Evolutionary conservation across 2,329 filamentous ascomycete genomes (phyloP).

Genomic region (Arthrobotrys pseudoclavata): DNA sequence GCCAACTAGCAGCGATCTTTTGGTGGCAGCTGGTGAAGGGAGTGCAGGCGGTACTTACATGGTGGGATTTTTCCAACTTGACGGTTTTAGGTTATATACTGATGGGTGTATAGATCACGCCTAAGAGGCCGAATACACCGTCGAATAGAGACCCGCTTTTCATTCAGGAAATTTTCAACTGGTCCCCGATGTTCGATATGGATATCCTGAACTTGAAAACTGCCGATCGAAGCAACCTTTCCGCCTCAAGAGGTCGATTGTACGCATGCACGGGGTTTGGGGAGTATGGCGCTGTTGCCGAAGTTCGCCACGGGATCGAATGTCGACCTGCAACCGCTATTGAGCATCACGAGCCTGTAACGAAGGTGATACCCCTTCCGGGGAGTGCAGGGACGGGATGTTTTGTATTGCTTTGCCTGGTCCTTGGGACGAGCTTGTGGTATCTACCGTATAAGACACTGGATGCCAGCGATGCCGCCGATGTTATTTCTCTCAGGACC

Average conservation of each 20-base stretch:
- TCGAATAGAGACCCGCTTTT: constrained; percentile 69
- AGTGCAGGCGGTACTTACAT: constrained; percentile 83
- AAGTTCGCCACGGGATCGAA: constrained; percentile 78
- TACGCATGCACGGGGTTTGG: constrained; percentile 78
- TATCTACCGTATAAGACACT: constrained; percentile 43
- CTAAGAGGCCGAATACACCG: constrained; percentile 31
- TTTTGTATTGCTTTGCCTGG: constrained; percentile 38
- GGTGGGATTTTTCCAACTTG: constrained; percentile 66
- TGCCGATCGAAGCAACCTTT: constrained; percentile 60
- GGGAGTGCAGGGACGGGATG: constrained; percentile 36
- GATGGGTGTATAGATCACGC: constrained; percentile 34
- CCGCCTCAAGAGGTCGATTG: constrained; percentile 66
- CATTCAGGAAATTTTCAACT: constrained; percentile 68
- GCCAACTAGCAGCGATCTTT: constrained; percentile 75
- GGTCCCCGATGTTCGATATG: constrained; percentile 71
- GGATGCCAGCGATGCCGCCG: constrained; percentile 42
- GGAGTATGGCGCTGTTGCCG: constrained; percentile 74
- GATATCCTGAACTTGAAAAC: constrained; percentile 65
- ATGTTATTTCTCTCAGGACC: constrained; percentile 37
- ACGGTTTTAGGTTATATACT: not conserved
- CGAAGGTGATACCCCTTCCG: constrained; percentile 46
- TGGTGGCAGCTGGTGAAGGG: constrained; percentile 82
- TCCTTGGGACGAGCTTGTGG: constrained; percentile 42
- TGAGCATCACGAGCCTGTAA: constrained; percentile 40
- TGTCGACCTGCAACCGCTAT: constrained; percentile 70